A percentile compares a stretch with the other conserved stretches of the same genome.
phyloP scores from a whole-genome alignment of 192 early-diverging fungal genomes.

The Obelidium mucronatum region DNA sequence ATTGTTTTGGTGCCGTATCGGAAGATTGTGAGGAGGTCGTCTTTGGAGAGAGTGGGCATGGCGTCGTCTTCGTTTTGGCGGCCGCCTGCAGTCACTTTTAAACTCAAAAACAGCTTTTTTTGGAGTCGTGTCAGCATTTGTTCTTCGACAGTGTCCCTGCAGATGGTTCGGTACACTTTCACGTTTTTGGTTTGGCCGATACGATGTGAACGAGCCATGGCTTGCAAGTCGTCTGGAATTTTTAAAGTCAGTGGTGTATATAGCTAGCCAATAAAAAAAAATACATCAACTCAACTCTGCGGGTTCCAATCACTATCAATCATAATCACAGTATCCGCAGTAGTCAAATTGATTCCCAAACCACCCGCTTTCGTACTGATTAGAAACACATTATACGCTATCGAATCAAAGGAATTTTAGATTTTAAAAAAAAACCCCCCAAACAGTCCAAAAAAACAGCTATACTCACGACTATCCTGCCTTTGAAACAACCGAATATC shows the following conservation, averaged over 20 bases:
- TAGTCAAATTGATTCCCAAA: conserved; percentile 93
- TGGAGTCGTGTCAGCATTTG: conserved; percentile 66
- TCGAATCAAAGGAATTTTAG: too few species aligned
- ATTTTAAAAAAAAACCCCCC: too few species aligned
- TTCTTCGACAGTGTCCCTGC: conserved; percentile 78
- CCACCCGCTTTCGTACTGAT: conserved; percentile 95
- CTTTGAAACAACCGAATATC: conserved; percentile 46
- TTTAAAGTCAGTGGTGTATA: not conserved
- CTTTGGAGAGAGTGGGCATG: conserved; percentile 36
- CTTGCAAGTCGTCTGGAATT: conserved; percentile 47
- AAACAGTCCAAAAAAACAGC: conserved; percentile 75
- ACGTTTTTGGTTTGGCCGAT: conserved; percentile 87
- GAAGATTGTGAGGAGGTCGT: conserved; percentile 44
- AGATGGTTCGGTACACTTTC: conserved; percentile 73
- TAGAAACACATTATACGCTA: conserved; percentile 77
- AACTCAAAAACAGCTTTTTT: conserved; percentile 64
- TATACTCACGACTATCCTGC: conserved; percentile 49
- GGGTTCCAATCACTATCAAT: conserved; percentile 88
- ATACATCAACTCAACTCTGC: conserved; percentile 46
- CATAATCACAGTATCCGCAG: conserved; percentile 94
- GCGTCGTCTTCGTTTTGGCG: conserved; percentile 32
- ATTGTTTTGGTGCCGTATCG: conserved; percentile 44
- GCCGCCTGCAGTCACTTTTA: conserved; percentile 41
- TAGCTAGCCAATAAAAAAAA: not conserved
- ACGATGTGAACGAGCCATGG: conserved; percentile 78